Base-by-base conservation (phyloP, 352 stramenopile genomes). In the Ophiocytium majus region DNA sequence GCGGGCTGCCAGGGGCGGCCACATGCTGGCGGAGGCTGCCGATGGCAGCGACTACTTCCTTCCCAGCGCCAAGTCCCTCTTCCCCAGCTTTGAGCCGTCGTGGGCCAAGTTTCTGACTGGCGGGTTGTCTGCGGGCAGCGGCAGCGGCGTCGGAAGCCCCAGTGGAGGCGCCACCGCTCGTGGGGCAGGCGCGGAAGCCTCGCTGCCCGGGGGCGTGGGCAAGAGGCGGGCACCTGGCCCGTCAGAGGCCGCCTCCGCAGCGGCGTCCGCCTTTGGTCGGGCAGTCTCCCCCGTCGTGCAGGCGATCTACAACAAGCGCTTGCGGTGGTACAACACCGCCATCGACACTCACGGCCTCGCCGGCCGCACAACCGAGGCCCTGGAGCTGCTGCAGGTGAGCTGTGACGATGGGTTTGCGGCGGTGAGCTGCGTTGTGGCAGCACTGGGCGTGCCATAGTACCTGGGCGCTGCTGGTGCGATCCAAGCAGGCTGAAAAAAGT, bases 381-480 rank as follows among this genome's bases (percentile, higher is more conserved):
- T 78, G 35, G 66, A 78, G 35, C 66, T 78, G 5, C 17, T 78
- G 32, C 66, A 78, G 66, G 66, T 78, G 32, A 14, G 66, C 66
- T 14, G 14, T 17, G 5, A 23, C 28, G 57, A 23, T 23, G 23
- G 23, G 28, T 71, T 28, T 28, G 57, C 28, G 19, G 23, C 28
- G 57, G 57, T 28, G 57, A 23, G 28, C 14, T 78, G 32, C 35
- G 5, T 14, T 78, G 14, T 43, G 14, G 32, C 66, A 14, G 32
- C 35, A 78, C 14, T 17, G 35, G 5, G 32, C 66, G 5, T 78
- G 35, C 14, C 14, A 5, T 78, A 43, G 5, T 78, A 5, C 5
- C 14, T 5, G 35, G 5, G 5, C 5, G 5, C 35, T 17, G 32
- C 66, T 43, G 10, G 5, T 78, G 17, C 32, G 5, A 43, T 14